Conservation (phyloP, 306 rosid species). For the Cercis canadensis region DNA sequence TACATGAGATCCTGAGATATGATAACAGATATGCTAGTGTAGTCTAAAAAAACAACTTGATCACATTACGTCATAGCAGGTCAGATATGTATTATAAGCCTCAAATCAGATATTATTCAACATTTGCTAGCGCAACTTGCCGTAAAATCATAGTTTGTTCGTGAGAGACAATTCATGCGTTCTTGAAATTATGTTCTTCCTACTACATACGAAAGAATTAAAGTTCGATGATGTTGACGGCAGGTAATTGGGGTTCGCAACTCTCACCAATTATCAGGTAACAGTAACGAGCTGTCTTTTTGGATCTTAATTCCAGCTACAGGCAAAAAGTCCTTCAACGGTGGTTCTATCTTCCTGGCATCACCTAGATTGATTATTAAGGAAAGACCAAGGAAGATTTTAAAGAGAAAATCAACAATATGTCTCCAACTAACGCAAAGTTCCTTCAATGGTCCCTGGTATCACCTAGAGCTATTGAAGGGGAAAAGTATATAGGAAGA, state of each 20-base stretch:
- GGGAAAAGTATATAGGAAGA: neutral
- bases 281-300: slow-evolving; percentile 20
- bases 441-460: neutral
- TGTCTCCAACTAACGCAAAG: neutral
- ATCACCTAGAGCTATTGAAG: neutral
- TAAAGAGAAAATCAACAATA: neutral
- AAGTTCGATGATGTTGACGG: slow-evolving; percentile 6
- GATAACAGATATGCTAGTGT: slow-evolving; percentile 10
- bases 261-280: neutral
- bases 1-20: slow-evolving; percentile 1
- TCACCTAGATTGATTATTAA: neutral
- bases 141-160: slow-evolving; percentile 1
- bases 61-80: slow-evolving; percentile 40
- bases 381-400: neutral
- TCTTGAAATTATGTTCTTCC: slow-evolving; percentile 9
- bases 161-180: neutral
- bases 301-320: slow-evolving; percentile 28
- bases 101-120: slow-evolving; percentile 33
- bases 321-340: neutral
- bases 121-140: slow-evolving; percentile 33
- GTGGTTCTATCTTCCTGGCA: slow-evolving; percentile 20
- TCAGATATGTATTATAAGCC: slow-evolving; percentile 29
- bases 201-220: neutral
- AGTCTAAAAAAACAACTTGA: slow-evolving; percentile 43
- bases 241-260: neutral